Evolutionary conservation across 768 basidiomycete species (phyloP).

Genomic region (Boletus eberwhitei): DNA sequence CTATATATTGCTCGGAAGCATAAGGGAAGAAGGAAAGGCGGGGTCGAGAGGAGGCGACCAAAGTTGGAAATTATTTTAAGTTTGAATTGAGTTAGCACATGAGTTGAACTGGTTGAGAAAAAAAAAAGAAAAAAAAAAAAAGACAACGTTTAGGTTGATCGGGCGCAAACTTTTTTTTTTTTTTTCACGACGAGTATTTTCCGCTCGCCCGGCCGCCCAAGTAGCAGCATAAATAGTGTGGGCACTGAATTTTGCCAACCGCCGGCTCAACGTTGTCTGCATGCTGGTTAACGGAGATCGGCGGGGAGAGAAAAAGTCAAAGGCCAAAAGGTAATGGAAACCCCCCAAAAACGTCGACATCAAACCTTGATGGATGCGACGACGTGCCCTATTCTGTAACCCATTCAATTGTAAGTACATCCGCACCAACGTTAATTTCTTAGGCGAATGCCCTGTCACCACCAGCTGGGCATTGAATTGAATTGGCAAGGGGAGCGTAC

Average conservation of each 20-base stretch:
- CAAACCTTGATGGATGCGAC: constrained; percentile 27
- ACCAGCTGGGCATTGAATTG: no score
- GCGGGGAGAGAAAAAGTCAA: constrained; percentile 18
- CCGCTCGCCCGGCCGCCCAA: constrained; percentile 17
- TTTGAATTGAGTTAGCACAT: constrained; percentile 54
- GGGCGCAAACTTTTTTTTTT: constrained; percentile 3
- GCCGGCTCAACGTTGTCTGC: background rate
- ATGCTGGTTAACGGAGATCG: constrained; percentile 9
- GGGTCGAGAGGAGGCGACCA: constrained; percentile 20
- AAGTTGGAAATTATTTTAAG: constrained; percentile 45
- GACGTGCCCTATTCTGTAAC: no score
- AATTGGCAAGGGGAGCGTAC: no score
- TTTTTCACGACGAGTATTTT: background rate
- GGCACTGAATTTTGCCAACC: background rate
- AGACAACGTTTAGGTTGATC: constrained; percentile 16
- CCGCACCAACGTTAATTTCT: constrained; percentile 25
- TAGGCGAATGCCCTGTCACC: constrained; percentile 2
- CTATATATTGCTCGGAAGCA: constrained; percentile 37
- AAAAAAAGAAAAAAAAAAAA: background rate
- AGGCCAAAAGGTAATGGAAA: constrained; percentile 18
- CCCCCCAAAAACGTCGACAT: constrained; percentile 14
- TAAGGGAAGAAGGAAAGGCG: constrained; percentile 9
- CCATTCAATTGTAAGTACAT: constrained; percentile 8
- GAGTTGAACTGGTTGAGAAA: constrained; percentile 4
- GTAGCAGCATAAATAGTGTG: background rate